Conservation (phyloP, 164 flowering plant genomes). For the Magnolia changhungtana region DNA sequence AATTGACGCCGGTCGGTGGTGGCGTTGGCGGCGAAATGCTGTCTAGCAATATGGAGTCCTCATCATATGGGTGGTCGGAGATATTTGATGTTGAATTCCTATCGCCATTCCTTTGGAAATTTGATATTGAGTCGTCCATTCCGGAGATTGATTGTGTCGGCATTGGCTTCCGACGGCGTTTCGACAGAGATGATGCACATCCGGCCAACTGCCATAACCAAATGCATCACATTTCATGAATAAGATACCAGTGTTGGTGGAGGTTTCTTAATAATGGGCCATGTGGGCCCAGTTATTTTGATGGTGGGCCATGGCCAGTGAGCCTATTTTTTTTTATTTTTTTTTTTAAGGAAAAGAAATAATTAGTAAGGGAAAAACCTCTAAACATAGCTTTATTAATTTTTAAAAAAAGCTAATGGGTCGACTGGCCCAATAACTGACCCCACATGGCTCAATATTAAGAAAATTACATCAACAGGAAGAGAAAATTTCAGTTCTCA, state of each 20-base stretch:
- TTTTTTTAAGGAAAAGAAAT: not conserved
- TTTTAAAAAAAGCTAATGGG: too few species aligned
- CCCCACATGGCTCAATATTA: too few species aligned
- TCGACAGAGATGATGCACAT: not conserved
- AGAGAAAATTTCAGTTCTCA: too few species aligned
- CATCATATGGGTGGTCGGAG: not conserved
- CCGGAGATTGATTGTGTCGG: not conserved
- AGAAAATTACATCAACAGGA: too few species aligned
- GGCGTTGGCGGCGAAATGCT: slow-evolving; percentile 82
- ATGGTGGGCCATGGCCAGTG: not conserved
- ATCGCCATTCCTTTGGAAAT: not conserved
- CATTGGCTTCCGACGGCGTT: slow-evolving; percentile 3
- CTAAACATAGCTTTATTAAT: too few species aligned
- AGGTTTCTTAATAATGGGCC: not conserved
- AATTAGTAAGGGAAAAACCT: not conserved
- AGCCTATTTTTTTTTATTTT: not conserved
- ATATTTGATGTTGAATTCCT: not conserved
- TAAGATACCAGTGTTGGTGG: not conserved
- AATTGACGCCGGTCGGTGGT: slow-evolving; percentile 53
- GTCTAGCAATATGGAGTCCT: slow-evolving; percentile 15
- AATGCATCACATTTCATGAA: not conserved
- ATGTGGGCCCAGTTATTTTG: not conserved
- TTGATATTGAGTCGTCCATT: not conserved
- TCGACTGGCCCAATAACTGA: too few species aligned
- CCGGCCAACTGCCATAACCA: not conserved